Base-by-base conservation (phyloP, 129 eudicot genomes). In the Heracleum sosnowskyi region DNA sequence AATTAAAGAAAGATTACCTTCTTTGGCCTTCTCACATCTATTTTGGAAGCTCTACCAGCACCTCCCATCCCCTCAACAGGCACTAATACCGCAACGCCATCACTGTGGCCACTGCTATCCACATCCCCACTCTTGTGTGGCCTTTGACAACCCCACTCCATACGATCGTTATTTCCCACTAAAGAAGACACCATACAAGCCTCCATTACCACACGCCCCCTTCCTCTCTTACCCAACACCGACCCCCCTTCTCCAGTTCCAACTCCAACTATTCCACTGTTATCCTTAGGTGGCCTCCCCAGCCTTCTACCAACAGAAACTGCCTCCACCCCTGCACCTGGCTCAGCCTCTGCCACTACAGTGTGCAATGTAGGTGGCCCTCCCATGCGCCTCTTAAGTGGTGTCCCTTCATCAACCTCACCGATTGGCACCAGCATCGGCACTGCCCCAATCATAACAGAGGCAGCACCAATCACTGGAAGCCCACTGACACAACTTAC, bases 111-210 rank as follows among this genome's bases (percentile, higher is more conserved):
- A 31, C 37, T 47, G 55, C 55, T 47, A 47, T 6, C 17, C 22
- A 47, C 55, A 47, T 22, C 37, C 7, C 13, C 71, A 64, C 12
- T 64, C 71, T 29, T 64, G 71, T 29, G 71, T 29, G 90, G 90
- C 41, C 96, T 83, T 8, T 90, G 90, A 22, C 84, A 86, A 15
- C 82, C 81, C 82, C 66, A 83, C 83, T 80, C 83, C 60, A 79
- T 75, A 76, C 83, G 86, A 75, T 57, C 72, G 8, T 9, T 11
- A 34, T 42, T 53, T 22, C 41, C 49, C 49, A 76, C 12, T 9
- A 15, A 10, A 3, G 3, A 55, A n/a, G 79, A 37, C 44, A 39
- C 45, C 3, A 20, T 42, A 78, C 74, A 77, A 0, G 86, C 85
- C 0, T 64, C 26, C 71, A 28, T 11, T 4, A 64, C 37, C 22